Base-by-base conservation (phyloP, 2,329 filamentous ascomycete species). In the Aureobasidium pullulans region DNA sequence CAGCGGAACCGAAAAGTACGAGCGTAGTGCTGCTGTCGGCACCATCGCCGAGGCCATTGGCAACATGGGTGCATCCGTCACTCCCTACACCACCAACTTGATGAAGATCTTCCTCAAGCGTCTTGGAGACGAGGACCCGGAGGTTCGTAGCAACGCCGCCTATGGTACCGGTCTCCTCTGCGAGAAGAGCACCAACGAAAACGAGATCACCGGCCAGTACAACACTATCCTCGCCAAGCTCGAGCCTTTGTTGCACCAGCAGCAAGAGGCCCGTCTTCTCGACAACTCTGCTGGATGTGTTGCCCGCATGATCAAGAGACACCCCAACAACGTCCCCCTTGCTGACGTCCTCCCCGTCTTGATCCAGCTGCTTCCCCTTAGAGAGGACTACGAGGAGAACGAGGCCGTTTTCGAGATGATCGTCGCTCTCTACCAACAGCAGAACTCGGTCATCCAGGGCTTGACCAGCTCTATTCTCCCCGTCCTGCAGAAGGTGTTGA, bases 351-450 rank as follows among this genome's bases (percentile, higher is more conserved):
- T 99, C 1, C 92, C 93, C 29, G 85, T 84, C 1, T 77, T 97
- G 31, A 82, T 95, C 60, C 82, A 83, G 62, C 82, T 92, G 31
- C 82, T 97, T 39, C 94, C 94, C 9, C 80, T 97, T 63, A 89
- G 89, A 73, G 92, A 96, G 71, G 94, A 97, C 73, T 97, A 84
- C 68, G 91, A 96, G 75, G 94, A 97, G 83, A 97, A 99, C 76
- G 89, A 90, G 68, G 91, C 94, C 8, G 86, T 97, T 62, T 99
- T 88, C 77, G 83, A 88, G 72, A 95, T 92, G 84, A 87, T 99
- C 68, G 87, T 89, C 73, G 86, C 88, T 74, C 82, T 97, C 64
- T 96, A 91, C 73, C 82, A 87, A 66, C 77, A 81, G 63, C 81
- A 84, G 64, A 87, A 93, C 74, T 76, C 81, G 11, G 87, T 84